Evolutionary conservation across 1,284 basidiomycete genomes (phyloP), one percentile per base, ranked within the genome.

Genomic region (Chalciporus sp.): DNA sequence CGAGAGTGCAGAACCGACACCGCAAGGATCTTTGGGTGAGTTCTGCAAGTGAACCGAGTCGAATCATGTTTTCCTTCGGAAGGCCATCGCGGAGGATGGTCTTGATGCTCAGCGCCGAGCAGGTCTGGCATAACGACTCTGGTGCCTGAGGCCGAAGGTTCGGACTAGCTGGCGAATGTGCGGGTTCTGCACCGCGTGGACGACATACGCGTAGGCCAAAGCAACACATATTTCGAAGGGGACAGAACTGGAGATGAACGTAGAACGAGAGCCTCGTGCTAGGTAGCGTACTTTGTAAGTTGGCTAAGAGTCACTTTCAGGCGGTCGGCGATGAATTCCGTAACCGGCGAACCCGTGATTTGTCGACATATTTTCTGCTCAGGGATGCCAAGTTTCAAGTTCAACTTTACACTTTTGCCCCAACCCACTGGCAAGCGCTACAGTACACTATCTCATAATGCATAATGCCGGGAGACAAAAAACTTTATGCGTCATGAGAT

Each of bases 1-100:
- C 5, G 26, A 64, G 57, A 11, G 41, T 29, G 23, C 62, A 67
- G 31, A 67, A 50, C 10, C 47, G 42, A 40, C 62, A 64, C 3
- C n/a, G 29, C 28, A 47, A 46, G 0, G 19, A 37, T 27, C 61
- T 67, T 11, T 41, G 3, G 3, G 39, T 39, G 1, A 64, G 55
- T 7, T 63, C 52, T n/a, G 19, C 16, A 29, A 67, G 26, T 4
- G 39, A 29, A 19, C 62, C 64, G 1, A 65, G 42, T 6, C 43
- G 26, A 5, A 53, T 4, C 49, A 8, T 44, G 7, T 46, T 40
- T 29, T 45, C 28, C 1, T 53, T 7, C 3, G 45, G 41, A 44
- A 67, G 23, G 6, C 62, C 62, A 9, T 66, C 37, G 4, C 51
- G 44, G 3, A 63, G 31, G 9, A 65, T 58, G 28, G 31, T 29